These are phyloP conservation scores for Austroboletus festivus DNA, from an alignment of 768 basidiomycete species.

Conservation along the genomic window DNA sequence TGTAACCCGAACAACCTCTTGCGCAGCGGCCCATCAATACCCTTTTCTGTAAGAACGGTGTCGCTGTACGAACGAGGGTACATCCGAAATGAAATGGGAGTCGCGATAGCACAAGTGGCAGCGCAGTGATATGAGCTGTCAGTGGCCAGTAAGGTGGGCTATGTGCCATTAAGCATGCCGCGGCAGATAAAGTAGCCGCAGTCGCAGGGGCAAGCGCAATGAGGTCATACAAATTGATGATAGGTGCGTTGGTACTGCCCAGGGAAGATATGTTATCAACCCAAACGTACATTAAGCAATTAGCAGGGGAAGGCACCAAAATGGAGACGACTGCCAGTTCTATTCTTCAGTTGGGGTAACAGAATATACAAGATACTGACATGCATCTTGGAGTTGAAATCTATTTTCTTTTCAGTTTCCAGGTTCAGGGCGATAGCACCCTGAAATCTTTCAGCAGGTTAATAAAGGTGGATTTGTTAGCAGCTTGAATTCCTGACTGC, in stretches of 20 bases:
- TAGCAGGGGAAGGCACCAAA: slow-evolving; percentile 44
- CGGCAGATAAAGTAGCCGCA: slow-evolving; percentile 64
- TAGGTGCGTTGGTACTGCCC: slow-evolving; percentile 60
- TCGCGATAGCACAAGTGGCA: slow-evolving; percentile 75
- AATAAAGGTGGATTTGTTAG: too few relatives aligned
- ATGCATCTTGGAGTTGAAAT: slow-evolving; percentile 65
- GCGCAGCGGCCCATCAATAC: slow-evolving; percentile 81
- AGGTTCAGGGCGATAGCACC: slow-evolving; percentile 76
- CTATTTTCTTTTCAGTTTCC: slow-evolving; percentile 66
- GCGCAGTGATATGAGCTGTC: slow-evolving; percentile 76
- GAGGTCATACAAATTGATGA: slow-evolving; percentile 70
- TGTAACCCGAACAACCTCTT: slow-evolving; percentile 75
- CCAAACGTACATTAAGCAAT: neutral
- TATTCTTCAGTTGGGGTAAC: slow-evolving; percentile 55
- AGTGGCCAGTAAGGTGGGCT: slow-evolving; percentile 69
- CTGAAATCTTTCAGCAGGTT: too few relatives aligned
- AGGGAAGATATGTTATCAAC: neutral
- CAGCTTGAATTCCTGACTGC: too few relatives aligned
- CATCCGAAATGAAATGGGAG: slow-evolving; percentile 81
- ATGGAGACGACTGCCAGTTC: slow-evolving; percentile 67
- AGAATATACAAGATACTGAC: slow-evolving; percentile 60
- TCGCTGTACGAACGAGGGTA: slow-evolving; percentile 73
- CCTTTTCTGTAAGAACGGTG: slow-evolving; percentile 39
- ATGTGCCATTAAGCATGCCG: slow-evolving; percentile 80
- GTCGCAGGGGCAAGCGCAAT: slow-evolving; percentile 76